phyloP scores from a whole-genome alignment of 257 asterid genomes.

The Rauvolfia tetraphylla region DNA sequence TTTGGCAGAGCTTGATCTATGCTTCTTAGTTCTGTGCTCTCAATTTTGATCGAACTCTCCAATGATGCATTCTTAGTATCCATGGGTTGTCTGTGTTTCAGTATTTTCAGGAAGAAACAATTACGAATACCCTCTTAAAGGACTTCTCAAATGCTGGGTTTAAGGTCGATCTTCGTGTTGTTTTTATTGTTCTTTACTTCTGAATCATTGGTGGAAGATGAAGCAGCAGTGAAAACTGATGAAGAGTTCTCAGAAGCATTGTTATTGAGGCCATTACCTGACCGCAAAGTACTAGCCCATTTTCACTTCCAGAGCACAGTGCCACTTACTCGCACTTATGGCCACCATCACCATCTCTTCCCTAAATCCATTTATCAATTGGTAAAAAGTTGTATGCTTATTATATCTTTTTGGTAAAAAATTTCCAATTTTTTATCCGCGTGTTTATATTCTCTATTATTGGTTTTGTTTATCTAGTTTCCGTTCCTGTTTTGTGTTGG shows the following conservation, averaged over 20 bases:
- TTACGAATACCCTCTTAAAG: not conserved
- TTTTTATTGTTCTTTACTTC: constrained; percentile 35
- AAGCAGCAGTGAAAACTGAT: constrained; percentile 15
- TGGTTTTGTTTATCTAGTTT: not conserved
- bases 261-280: constrained; percentile 86
- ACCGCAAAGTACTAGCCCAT: constrained; percentile 83
- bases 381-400: constrained; percentile 31
- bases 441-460: not conserved
- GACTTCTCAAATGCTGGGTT: constrained; percentile 12
- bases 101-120: not conserved
- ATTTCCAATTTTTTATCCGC: not conserved
- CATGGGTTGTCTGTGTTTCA: not conserved
- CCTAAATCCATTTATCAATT: constrained; percentile 93
- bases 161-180: constrained; percentile 30
- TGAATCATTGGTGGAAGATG: constrained; percentile 38
- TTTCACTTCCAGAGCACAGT: constrained; percentile 80
- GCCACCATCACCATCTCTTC: constrained; percentile 86
- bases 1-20: not conserved
- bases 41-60: not conserved
- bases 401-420: not conserved
- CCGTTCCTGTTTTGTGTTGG: not conserved
- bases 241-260: constrained; percentile 91
- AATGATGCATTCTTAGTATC: not conserved
- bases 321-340: constrained; percentile 73
- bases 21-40: not conserved